Conservation (phyloP, 1,139 yeast species). For the Saccharomyces hybrid region DNA sequence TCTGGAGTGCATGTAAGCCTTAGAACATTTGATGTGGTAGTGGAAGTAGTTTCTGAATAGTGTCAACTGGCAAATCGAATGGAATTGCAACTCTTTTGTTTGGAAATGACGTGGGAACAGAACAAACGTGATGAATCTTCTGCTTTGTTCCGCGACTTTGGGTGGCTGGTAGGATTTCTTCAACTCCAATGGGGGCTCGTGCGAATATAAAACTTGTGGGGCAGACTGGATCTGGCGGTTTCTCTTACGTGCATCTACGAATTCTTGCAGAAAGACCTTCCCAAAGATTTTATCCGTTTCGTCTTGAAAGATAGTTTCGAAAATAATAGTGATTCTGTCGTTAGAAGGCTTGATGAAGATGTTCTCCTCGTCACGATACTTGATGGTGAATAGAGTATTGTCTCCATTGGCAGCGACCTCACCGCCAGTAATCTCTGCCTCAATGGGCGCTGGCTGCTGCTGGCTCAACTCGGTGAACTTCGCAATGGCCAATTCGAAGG, state of each 20-base stretch:
- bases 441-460: slow-evolving; percentile 40
- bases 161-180: slow-evolving; percentile 6
- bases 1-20: slow-evolving; percentile 96
- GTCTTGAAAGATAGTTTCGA: slow-evolving; percentile 89
- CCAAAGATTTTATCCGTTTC: slow-evolving; percentile 95
- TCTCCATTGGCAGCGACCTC: slow-evolving; percentile 25
- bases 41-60: slow-evolving; percentile 94
- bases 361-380: slow-evolving; percentile 89
- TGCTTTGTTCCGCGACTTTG: slow-evolving; percentile 38
- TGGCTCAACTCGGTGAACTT: slow-evolving; percentile 67
- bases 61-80: slow-evolving; percentile 64
- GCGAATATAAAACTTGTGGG: slow-evolving; percentile 91
- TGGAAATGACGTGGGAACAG: slow-evolving; percentile 50
- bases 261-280: slow-evolving; percentile 91
- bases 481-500: slow-evolving; percentile 78
- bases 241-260: slow-evolving; percentile 92
- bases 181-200: slow-evolving; percentile 92
- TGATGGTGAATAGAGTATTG: slow-evolving; percentile 59
- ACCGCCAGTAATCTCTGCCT: slow-evolving; percentile 17
- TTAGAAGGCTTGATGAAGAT: slow-evolving; percentile 86
- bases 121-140: slow-evolving; percentile 71
- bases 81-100: slow-evolving; percentile 52
- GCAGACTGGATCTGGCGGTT: slow-evolving; percentile 94
- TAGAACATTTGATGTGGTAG: slow-evolving; percentile 94
- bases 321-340: slow-evolving; percentile 93